phyloP scores from a whole-genome alignment of 139 green algal genomes.

The Chlamydomonas asymmetrica region DNA sequence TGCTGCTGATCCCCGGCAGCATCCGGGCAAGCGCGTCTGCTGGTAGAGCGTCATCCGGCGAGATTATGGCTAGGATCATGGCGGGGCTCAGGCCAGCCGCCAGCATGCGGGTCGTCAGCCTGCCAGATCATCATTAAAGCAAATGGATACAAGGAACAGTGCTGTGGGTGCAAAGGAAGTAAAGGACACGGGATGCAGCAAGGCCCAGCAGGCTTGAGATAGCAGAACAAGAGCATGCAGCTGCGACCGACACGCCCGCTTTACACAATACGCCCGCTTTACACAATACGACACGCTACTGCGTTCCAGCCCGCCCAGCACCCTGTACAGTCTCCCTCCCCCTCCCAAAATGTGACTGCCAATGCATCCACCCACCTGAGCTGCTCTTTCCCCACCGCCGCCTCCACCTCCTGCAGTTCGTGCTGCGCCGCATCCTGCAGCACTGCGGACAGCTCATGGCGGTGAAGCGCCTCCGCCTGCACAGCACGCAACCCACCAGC shows the following conservation, averaged over 20 bases:
- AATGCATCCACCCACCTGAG: too few species aligned
- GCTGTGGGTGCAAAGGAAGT: too few species aligned
- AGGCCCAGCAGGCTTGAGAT: too few species aligned
- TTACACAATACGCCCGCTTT: neutral
- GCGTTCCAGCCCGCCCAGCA: neutral
- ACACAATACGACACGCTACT: neutral
- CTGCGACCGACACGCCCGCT: neutral
- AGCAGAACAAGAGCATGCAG: neutral
- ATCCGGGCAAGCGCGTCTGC: neutral
- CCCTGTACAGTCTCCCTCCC: neutral
- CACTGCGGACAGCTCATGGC: constrained; percentile 15
- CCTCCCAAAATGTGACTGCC: too few species aligned
- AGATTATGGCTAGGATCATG: constrained; percentile 25
- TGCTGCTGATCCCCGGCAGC: neutral
- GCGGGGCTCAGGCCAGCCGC: constrained; percentile 19
- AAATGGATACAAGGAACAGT: neutral
- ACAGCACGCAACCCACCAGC: neutral
- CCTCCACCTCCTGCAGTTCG: constrained; percentile 7
- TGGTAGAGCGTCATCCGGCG: too few species aligned
- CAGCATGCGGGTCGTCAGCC: constrained; percentile 20
- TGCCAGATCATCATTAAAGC: neutral
- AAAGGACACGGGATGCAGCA: too few species aligned
- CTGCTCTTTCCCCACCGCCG: constrained; percentile 9
- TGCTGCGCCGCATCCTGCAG: constrained; percentile 15
- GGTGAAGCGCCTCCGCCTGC: constrained; percentile 22